These are phyloP conservation scores for Dictyostelium capitatum DNA, from an alignment of 78 protist species.

Conservation along the genomic window DNA sequence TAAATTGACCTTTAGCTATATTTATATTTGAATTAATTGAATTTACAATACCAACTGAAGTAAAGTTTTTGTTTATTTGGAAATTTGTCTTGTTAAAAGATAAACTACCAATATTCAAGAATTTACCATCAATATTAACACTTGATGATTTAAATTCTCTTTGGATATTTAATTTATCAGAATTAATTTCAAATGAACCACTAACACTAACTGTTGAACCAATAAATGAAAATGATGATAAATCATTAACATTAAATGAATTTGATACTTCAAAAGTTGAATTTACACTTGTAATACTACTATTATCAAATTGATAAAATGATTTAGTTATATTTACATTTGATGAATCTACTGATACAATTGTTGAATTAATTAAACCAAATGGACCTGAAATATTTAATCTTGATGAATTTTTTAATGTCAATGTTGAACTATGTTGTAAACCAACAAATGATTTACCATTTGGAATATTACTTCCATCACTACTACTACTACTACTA, in stretches of 20 bases:
- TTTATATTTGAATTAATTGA: background rate
- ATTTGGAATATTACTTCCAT: background rate
- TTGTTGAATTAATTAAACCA: background rate
- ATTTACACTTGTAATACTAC: background rate
- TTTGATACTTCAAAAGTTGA: background rate
- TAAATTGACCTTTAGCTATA: background rate
- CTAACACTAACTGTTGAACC: background rate
- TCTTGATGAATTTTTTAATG: background rate
- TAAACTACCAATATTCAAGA: background rate
- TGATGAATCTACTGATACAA: background rate
- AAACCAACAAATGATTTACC: background rate
- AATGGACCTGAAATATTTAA: background rate
- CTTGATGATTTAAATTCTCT: background rate
- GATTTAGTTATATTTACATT: background rate
- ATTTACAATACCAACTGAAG: background rate
- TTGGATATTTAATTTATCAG: background rate
- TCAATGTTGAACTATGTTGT: background rate
- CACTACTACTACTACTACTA: background rate
- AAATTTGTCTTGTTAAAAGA: background rate
- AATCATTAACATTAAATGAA: background rate
- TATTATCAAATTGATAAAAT: background rate
- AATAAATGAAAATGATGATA: background rate
- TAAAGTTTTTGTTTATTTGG: background rate
- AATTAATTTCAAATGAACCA: background rate
- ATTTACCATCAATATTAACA: conserved; percentile 11